Evolutionary conservation across 139 green algal genomes (phyloP), one percentile per base, ranked within the genome.

Genomic region (Pleodorina starrii): DNA sequence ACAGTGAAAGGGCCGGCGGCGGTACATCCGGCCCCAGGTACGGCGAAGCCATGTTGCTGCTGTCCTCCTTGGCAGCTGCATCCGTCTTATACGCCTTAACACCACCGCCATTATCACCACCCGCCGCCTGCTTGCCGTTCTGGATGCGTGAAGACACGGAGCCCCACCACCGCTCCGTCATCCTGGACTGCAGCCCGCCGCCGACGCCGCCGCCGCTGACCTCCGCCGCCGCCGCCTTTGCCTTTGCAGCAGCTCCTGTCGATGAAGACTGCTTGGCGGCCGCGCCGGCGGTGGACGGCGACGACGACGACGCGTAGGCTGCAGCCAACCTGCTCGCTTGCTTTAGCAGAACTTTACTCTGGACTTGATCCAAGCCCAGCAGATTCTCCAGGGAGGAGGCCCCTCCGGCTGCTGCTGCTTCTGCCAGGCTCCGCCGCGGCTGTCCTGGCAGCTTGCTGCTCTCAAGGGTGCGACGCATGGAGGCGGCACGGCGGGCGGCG

Each of bases 131-230:
- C 57, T 68, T 68, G 19, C 19, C 5, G 57, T 68, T 68, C 14
- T 11, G 9, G 4, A 35, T 48, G 32, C 48, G 32, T 2, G 12
- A 10, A n/a, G 23, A 2, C 48, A 71, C 3, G 6, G 4, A 50
- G 32, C 77, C 50, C 77, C 77, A 85, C 29, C 32, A 85, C 29
- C 77, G 77, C 77, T 85, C 19, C 50, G 77, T 85, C 77, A 85
- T 85, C 3, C 1, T 1, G 0, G 77, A 85, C 51, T 85, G 77
- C 6, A 54, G 48, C 12, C 46, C 51, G 44, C 72, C 72, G 29
- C 19, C 42, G 21, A 2, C 72, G 6, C 40, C 72, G 5, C 21
- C 72, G 23, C 4, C 23, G 40, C 42, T 42, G 40, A n/a, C 36
- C 38, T 35, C 36, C 63, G 63, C 16, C 29, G n/a, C 63, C 19